Percentiles rank a stretch among this genome's conserved stretches.
Conservation (phyloP, 768 basidiomycete genomes). For the Myochromella boudieri region DNA sequence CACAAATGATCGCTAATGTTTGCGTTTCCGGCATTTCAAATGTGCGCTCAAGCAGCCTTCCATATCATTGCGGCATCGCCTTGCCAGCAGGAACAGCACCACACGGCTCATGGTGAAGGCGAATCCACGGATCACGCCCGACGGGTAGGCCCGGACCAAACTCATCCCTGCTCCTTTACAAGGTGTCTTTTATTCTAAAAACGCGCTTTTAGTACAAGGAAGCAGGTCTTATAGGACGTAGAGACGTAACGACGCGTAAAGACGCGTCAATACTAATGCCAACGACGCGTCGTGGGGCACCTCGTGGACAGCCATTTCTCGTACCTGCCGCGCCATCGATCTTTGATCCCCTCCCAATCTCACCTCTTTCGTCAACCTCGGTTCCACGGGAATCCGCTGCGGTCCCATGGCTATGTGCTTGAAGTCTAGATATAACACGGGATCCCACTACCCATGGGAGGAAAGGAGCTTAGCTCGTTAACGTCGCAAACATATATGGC, state of each 20-base stretch:
- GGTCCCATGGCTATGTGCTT: slow-evolving; percentile 3
- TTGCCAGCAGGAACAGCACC: no score
- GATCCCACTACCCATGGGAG: slow-evolving; percentile 5
- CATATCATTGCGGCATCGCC: no score
- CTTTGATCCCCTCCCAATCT: slow-evolving; percentile 22
- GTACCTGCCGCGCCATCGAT: slow-evolving; percentile 19
- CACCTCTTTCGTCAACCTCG: slow-evolving; percentile 25
- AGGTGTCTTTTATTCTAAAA: slow-evolving; percentile 2
- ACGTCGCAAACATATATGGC: no score
- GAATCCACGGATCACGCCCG: slow-evolving; percentile 34
- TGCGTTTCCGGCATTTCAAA: no score
- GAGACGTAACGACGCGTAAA: slow-evolving; percentile 45
- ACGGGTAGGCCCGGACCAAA: slow-evolving; percentile 26
- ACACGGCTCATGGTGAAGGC: slow-evolving; percentile 25
- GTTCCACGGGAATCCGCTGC: slow-evolving; percentile 19
- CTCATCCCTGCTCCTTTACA: no score
- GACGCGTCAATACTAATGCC: slow-evolving; percentile 35
- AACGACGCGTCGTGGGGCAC: slow-evolving; percentile 16
- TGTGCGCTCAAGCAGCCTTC: no score
- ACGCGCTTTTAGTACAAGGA: slow-evolving; percentile 11
- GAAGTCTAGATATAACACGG: not conserved
- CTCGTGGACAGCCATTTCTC: slow-evolving; percentile 15
- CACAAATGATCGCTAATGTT: slow-evolving; percentile 2
- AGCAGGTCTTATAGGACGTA: slow-evolving; percentile 2
- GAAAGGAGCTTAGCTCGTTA: no score